phyloP scores from a whole-genome alignment of 441 rosid species.

The Croton setiger region DNA sequence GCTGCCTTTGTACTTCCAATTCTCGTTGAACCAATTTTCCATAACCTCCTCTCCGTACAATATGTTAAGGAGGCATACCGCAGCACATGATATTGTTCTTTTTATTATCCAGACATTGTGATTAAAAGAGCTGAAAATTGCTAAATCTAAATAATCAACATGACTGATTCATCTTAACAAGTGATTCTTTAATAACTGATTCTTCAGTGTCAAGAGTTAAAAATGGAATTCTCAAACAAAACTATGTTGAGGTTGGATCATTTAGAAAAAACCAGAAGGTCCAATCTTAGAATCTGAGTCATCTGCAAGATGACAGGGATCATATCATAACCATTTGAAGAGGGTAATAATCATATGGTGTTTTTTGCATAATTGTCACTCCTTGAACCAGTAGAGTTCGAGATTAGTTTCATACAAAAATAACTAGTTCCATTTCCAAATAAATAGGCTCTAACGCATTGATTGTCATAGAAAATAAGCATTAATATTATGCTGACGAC shows the following conservation, averaged over 20 bases:
- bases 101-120: neutral
- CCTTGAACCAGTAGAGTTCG: neutral
- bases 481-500: neutral
- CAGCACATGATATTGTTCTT: conserved; percentile 2
- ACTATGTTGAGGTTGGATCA: neutral
- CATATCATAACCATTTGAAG: neutral
- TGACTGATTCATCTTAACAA: neutral
- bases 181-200: neutral
- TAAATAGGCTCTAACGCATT: neutral
- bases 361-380: neutral
- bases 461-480: neutral
- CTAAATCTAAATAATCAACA: neutral
- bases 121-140: neutral
- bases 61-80: conserved; percentile 46
- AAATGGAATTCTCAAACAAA: neutral
- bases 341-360: neutral
- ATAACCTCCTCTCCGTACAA: conserved; percentile 94
- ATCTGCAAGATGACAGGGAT: neutral
- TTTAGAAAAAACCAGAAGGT: neutral
- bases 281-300: neutral
- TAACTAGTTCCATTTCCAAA: neutral
- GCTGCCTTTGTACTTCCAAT: conserved; percentile 76
- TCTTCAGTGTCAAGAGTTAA: neutral
- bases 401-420: neutral
- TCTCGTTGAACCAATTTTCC: conserved; percentile 92